phyloP scores from a whole-genome alignment of 768 basidiomycete genomes.

The Leccinum barrowsii region DNA sequence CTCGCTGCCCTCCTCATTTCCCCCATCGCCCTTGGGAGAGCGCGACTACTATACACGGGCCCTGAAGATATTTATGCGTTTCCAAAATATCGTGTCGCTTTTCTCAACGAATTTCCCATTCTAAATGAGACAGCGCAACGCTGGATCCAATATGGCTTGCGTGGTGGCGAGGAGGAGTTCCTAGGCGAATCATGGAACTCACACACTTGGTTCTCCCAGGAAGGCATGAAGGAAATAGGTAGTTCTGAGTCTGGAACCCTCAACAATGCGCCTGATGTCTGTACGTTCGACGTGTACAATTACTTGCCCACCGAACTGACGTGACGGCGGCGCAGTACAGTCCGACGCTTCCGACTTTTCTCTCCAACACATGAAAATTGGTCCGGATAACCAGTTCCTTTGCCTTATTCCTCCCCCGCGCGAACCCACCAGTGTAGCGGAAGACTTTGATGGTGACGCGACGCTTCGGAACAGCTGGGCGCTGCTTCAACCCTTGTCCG shows the following conservation, averaged over 20 bases:
- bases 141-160: conserved; percentile 72
- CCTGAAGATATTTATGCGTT: conserved; percentile 80
- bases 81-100: conserved; percentile 77
- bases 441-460: conserved; percentile 55
- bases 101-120: conserved; percentile 76
- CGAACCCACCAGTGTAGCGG: conserved; percentile 40
- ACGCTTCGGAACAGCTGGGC: conserved; percentile 80
- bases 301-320: conserved; percentile 12
- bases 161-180: conserved; percentile 75
- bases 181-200: conserved; percentile 59
- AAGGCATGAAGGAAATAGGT: conserved; percentile 57
- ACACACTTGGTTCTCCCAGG: conserved; percentile 35
- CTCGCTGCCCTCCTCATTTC: conserved; percentile 18
- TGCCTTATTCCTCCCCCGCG: conserved; percentile 74
- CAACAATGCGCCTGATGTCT: conserved; percentile 26
- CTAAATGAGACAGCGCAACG: conserved; percentile 65
- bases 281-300: conserved; percentile 34
- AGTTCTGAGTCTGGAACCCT: conserved; percentile 40
- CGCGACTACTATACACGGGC: conserved; percentile 56
- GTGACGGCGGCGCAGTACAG: conserved; percentile 17
- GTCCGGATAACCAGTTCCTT: conserved; percentile 64
- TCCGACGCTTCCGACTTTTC: conserved; percentile 38
- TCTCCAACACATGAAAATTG: conserved; percentile 74
- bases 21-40: conserved; percentile 15
- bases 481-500: conserved; percentile 73